Evolutionary conservation across 2,329 filamentous ascomycete genomes (phyloP).

Genomic region (Beauveria sp.): DNA sequence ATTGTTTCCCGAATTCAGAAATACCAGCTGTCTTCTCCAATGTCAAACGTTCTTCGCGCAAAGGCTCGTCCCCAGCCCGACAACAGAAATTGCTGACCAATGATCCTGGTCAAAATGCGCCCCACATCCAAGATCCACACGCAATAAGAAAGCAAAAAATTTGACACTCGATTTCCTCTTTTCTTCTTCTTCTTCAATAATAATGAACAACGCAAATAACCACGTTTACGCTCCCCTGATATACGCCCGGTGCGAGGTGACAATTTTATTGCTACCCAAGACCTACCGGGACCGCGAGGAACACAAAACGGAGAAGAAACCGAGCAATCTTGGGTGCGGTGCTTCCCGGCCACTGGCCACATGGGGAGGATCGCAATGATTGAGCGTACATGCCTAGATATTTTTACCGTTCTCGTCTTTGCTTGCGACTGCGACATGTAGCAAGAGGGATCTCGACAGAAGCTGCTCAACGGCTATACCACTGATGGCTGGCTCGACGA

Average conservation of each 20-base stretch:
- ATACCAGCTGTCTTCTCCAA: too few species aligned
- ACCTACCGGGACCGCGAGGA: conserved; percentile 37
- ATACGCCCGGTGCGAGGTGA: conserved; percentile 39
- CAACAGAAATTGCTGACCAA: not conserved
- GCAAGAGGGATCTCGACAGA: not conserved
- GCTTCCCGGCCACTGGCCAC: conserved; percentile 36
- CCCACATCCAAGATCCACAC: conserved; percentile 7
- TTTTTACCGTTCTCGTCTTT: not conserved
- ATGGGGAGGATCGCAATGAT: conserved; percentile 54
- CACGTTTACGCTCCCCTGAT: conserved; percentile 34
- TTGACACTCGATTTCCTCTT: conserved; percentile 9
- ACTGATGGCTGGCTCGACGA: not conserved
- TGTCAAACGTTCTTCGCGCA: too few species aligned
- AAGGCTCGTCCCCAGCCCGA: not conserved
- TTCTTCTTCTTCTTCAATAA: conserved; percentile 22
- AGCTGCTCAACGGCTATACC: not conserved
- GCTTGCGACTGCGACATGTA: not conserved
- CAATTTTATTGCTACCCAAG: conserved; percentile 35
- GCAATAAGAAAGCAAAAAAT: conserved; percentile 4
- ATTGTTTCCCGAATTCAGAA: too few species aligned
- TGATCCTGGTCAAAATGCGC: not conserved
- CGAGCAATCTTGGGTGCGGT: conserved; percentile 55
- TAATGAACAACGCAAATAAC: conserved; percentile 40
- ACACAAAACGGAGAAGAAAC: conserved; percentile 46
- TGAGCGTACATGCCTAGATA: conserved; percentile 41